These are phyloP conservation scores for Tricholoma sp. DNA, from an alignment of 768 basidiomycete genomes.

Conservation along the genomic window DNA sequence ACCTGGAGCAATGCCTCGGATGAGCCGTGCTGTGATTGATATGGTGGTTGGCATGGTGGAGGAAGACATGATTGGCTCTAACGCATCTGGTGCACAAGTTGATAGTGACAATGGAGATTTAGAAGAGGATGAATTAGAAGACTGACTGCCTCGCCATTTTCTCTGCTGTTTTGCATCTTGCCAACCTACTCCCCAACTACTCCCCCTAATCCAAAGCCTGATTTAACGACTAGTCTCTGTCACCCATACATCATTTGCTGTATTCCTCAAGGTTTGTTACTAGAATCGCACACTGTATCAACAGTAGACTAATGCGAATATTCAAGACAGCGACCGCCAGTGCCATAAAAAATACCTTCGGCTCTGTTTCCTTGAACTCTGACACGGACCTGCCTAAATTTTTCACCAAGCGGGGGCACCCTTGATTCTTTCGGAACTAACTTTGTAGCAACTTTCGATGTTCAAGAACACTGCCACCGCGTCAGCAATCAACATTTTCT, in stretches of 20 bases:
- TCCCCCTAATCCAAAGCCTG: neutral
- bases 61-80: conserved; percentile 40
- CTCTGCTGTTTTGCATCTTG: neutral
- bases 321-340: neutral
- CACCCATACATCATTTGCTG: neutral
- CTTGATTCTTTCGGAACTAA: too few relatives aligned
- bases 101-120: conserved; percentile 31
- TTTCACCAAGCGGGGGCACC: too few relatives aligned
- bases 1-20: conserved; percentile 62
- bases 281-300: neutral
- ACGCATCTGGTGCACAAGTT: conserved; percentile 20
- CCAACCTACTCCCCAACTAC: too few relatives aligned
- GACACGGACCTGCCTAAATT: too few relatives aligned
- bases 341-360: too few relatives aligned
- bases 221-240: neutral
- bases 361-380: too few relatives aligned
- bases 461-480: too few relatives aligned
- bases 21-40: conserved; percentile 64
- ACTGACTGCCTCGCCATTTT: conserved; percentile 14
- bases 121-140: conserved; percentile 47
- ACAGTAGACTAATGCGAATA: neutral
- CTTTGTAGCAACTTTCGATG: too few relatives aligned
- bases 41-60: conserved; percentile 60
- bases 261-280: neutral
- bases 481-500: too few relatives aligned